A percentile compares a stretch with the other conserved stretches of the same genome.
These are phyloP conservation scores for Trametes cingulata DNA, from an alignment of 768 basidiomycete genomes.

Conservation along the genomic window DNA sequence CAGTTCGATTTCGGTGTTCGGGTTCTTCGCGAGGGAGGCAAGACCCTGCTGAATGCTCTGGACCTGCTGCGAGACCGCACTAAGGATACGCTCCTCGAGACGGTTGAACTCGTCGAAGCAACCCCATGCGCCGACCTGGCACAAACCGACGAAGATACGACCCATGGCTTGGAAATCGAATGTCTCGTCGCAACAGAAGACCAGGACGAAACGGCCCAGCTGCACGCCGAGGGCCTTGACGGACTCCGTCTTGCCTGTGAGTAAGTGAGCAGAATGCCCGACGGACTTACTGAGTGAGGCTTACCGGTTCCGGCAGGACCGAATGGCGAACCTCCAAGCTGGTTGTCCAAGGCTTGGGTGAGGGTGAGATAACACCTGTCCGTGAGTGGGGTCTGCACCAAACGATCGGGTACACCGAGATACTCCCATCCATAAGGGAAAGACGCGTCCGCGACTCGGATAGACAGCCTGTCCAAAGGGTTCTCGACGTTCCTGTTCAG, in stretches of 20 bases:
- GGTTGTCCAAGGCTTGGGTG: conserved; percentile 92
- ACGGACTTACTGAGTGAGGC: conserved; percentile 12
- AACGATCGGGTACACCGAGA: conserved; percentile 91
- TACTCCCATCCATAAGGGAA: conserved; percentile 99
- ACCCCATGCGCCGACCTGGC: conserved; percentile 99
- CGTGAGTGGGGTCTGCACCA: conserved; percentile 97
- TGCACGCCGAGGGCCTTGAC: conserved; percentile 98
- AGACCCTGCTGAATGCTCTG: conserved; percentile 98
- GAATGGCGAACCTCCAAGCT: conserved; percentile 96
- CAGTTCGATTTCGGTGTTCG: conserved; percentile 89
- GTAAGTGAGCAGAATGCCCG: conserved; percentile 6
- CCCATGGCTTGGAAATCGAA: conserved; percentile 99
- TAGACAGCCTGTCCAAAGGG: conserved; percentile 76
- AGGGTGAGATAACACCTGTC: conserved; percentile 96
- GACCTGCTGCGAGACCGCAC: conserved; percentile 98
- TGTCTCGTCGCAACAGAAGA: conserved; percentile 99
- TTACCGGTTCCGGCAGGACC: conserved; percentile 96
- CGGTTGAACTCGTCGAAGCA: conserved; percentile 99
- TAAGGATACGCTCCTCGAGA: conserved; percentile 95
- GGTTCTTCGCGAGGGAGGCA: conserved; percentile 77
- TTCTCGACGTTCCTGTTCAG: conserved; percentile 70
- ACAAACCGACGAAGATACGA: conserved; percentile 96
- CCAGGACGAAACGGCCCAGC: conserved; percentile 96
- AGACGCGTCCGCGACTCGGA: conserved; percentile 85
- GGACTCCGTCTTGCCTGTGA: conserved; percentile 93